Conservation (phyloP, 2,329 filamentous ascomycete species). For the Alternaria solani region DNA sequence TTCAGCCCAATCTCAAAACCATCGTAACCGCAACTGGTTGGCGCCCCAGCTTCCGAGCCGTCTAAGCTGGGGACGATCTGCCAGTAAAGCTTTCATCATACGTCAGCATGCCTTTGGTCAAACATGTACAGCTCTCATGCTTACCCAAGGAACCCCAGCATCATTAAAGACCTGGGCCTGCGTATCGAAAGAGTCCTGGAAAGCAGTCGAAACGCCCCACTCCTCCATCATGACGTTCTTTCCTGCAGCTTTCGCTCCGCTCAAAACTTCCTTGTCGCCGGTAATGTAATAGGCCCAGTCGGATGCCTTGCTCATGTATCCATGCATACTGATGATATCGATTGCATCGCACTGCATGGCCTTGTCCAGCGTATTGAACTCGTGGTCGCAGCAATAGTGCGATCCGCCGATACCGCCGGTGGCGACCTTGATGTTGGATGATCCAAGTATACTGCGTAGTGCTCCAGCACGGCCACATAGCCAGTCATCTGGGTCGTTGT, state of each 20-base stretch:
- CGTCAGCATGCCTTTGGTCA: neutral
- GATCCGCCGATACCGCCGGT: neutral
- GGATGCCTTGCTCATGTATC: neutral
- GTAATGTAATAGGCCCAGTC: slow-evolving; percentile 2
- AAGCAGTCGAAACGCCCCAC: neutral
- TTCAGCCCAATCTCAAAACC: slow-evolving; percentile 1
- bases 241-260: neutral
- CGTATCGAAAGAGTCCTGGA: neutral
- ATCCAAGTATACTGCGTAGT: neutral
- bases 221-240: slow-evolving; percentile 3
- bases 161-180: neutral
- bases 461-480: neutral
- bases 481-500: neutral
- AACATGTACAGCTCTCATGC: neutral
- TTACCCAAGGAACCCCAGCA: slow-evolving; percentile 4
- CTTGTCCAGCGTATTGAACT: neutral
- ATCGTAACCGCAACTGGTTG: slow-evolving; percentile 1
- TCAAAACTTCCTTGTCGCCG: neutral
- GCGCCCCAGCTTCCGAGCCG: neutral
- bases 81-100: neutral
- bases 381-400: neutral
- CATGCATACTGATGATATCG: slow-evolving; percentile 1
- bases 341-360: slow-evolving; percentile 2
- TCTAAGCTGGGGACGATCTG: slow-evolving; percentile 4
- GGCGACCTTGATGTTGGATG: neutral